Evolutionary conservation across 352 stramenopile species (phyloP), one percentile per base, ranked within the genome.

Genomic region (Phytophthora chlamydospora): DNA sequence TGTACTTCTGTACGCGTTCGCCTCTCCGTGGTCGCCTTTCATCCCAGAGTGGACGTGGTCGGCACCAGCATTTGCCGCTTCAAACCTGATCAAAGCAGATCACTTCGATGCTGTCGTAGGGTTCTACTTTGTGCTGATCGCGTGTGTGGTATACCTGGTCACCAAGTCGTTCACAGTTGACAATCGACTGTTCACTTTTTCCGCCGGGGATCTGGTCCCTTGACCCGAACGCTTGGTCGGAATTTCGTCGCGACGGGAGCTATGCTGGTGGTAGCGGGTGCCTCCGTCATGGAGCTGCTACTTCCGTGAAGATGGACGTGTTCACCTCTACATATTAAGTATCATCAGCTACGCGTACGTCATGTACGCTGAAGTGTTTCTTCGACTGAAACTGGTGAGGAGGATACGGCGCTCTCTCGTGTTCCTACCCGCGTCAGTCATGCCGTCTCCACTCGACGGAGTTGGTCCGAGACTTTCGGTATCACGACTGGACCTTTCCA

Each of bases 61-160:
- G 11, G 36, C 50, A 14, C 50, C 50, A 16, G 38, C 13, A 39
- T 47, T 46, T 41, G 41, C 24, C 14, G 39, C 39, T 13, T 41
- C 36, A 24, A 32, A 38, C 8, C 11, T 33, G 24, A 19, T 13
- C 10, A 8, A 27, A n/a, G 12, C 24, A n/a, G 29, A 16, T 12
- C 36, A 38, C 51, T 54, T 76, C 64, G 44, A 55, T 19, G 41
- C 46, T 3, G 63, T 62, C 3, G 47, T 69, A 10, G 62, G 62
- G 0, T 33, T 54, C 11, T 73, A 79, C 40, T 79, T 79, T 24
- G 48, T 74, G 21, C 21, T 64, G 14, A 59, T 76, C 24, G 58
- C 40, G 16, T 71, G 67, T 16, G n/a, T 63, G 4, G 46, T 44
- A 12, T 55, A 75, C 44, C 29, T 63, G 1, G 21, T 62, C 12